Base-by-base conservation (phyloP, 2,329 filamentous ascomycete genomes). In the Penicillium sp. region DNA sequence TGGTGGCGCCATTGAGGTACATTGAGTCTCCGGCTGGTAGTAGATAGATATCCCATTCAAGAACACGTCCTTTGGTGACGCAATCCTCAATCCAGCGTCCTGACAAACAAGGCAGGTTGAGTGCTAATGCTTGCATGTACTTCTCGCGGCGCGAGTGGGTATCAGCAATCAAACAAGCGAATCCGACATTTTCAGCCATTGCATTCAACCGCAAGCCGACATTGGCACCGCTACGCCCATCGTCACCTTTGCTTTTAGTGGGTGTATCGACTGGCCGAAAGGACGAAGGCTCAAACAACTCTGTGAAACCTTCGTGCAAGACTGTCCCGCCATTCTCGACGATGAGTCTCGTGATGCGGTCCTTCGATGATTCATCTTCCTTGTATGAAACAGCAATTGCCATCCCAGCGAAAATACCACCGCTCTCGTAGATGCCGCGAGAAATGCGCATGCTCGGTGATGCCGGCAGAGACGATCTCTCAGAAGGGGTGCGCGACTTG, bases 81-180 rank as follows among this genome's bases (percentile, higher is more conserved):
- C 88, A 95, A 43, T 87, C 80, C 24, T 81, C 78, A 42, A 95
- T 75, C 92, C 93, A 98, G 47, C 85, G 84, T 5, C 83, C 80
- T 5, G 89, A 86, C 1, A 98, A 76, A 62, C 91, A 95, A 0
- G 93, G 93, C 0, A 98, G 72, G 0, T 89, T 89, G 0, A 98
- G 80, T 0, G 93, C 91, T 2, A 98, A 80, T 0, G 93, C 93
- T 71, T 97, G 91, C 78, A 97, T 88, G 68, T 93, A 96, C 66
- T 97, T 98, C 43, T 84, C 81, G 55, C 89, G 90, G 41, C 92
- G 83, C 6, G 88, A 93, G 66, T 95, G 87, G 4, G 82, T 81
- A 63, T 97, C 89, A 0, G 91, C 86, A 52, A 98, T 88, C 12
- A 97, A 74, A 3, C 89, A 91, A 0, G 88, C 83, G 64, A 98